Base-by-base conservation (phyloP, 129 eudicot genomes). In the Sambucus nigra region DNA sequence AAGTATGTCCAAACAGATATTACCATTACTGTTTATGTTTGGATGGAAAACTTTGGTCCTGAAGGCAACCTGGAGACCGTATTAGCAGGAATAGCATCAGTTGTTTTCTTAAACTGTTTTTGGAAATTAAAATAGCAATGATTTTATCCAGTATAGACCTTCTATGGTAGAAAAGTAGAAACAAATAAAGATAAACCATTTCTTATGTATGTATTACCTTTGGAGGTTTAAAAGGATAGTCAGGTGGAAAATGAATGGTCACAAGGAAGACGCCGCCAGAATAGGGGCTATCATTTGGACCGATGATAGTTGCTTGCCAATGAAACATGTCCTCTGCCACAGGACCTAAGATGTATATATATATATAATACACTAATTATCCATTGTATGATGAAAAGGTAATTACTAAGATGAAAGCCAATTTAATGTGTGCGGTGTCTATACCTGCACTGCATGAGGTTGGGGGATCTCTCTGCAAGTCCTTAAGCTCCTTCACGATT, bases 371-470 rank as follows among this genome's bases (percentile, higher is more conserved):
- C 18, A 21, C 9, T 8, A 35, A 28, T 29, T 23, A n/a, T 25
- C 2, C 15, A 54, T 33, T n/a, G 26, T 5, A 50, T 3, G 27
- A 5, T 8, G 1, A 21, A 42, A 42, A 42, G 8, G 38, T 5
- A 6, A 1, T 16, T 12, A 8, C 8, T 5, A 31, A 31, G 12
- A 2, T 23, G 38, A n/a, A 21, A 6, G 0, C 18, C 11, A 15
- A 28, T 1, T 21, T 2, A 40, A 24, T 28, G 3, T 54, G 1
- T 10, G 18, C 25, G 7, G 22, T 10, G 20, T 21, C 2, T 19
- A 9, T 63, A 63, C 76, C 76, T 53, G 72, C 77, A 21, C 77
- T 72, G 53, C 77, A 72, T 29, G 77, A 72, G 17, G 63, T 59
- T 22, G 72, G 77, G 14, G 77, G 77, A 53, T 72, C 77, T 53